A percentile compares a stretch with the other conserved stretches of the same genome.
Evolutionary conservation across 176 grass and related monocot genomes (phyloP).

Genomic region (Puccinellia tenuiflora): DNA sequence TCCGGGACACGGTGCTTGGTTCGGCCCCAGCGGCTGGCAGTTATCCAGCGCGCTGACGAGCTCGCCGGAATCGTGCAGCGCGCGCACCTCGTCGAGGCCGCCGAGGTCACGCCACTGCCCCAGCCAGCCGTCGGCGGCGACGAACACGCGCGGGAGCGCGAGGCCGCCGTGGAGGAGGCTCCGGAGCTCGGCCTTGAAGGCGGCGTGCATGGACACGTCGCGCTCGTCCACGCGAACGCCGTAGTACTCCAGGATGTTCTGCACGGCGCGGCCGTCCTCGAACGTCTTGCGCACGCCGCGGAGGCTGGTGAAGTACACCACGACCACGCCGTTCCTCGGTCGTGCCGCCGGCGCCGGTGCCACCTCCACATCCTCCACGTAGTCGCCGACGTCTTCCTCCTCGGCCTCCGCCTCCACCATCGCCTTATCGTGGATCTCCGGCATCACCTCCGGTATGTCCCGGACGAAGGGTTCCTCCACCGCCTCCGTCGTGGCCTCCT

Average conservation of each 20-base stretch:
- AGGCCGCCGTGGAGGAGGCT: background rate
- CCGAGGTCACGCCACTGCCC: slow-evolving; percentile 31
- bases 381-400: background rate
- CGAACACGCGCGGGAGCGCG: slow-evolving; percentile 60
- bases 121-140: background rate
- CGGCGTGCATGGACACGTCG: slow-evolving; percentile 81
- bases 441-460: slow-evolving; percentile 47
- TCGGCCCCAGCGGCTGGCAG: slow-evolving; percentile 17
- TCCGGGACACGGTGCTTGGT: slow-evolving; percentile 13
- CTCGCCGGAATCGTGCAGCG: slow-evolving; percentile 61
- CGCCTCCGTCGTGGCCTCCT: background rate
- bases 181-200: slow-evolving; percentile 61
- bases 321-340: slow-evolving; percentile 21
- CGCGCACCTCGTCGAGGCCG: slow-evolving; percentile 48
- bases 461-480: background rate
- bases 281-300: slow-evolving; percentile 65
- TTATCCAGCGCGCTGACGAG: slow-evolving; percentile 31
- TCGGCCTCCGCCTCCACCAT: background rate
- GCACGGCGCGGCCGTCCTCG: slow-evolving; percentile 62
- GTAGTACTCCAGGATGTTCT: slow-evolving; percentile 60
- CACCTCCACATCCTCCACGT: background rate
- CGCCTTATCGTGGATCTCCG: slow-evolving; percentile 29
- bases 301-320: slow-evolving; percentile 83
- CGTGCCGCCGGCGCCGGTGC: background rate
- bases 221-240: slow-evolving; percentile 66